These are phyloP conservation scores for Entomortierella chlamydospora DNA, from an alignment of 192 early-diverging fungal species.

Conservation along the genomic window DNA sequence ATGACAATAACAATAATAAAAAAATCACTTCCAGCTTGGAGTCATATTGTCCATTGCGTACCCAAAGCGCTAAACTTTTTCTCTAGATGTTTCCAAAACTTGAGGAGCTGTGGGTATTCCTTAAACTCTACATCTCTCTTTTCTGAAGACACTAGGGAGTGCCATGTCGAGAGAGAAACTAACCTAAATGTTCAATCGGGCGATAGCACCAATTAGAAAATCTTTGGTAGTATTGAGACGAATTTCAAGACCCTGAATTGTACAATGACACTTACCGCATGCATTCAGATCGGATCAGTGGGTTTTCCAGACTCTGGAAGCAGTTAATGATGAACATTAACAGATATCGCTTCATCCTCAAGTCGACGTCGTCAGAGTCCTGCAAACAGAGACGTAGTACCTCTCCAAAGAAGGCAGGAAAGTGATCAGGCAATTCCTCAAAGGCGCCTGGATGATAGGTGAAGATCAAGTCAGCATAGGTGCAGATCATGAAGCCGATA, in stretches of 20 bases:
- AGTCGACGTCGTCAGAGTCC: constrained; percentile 27
- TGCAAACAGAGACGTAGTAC: constrained; percentile 61
- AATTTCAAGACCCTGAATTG: too few species aligned
- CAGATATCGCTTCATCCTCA: constrained; percentile 63
- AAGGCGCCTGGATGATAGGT: constrained; percentile 51
- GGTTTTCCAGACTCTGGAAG: constrained; percentile 89
- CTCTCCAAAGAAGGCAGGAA: constrained; percentile 68
- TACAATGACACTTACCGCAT: constrained; percentile 60
- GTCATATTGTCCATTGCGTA: constrained; percentile 10
- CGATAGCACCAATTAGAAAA: background rate
- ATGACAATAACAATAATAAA: background rate
- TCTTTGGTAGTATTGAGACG: background rate
- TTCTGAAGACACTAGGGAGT: constrained; percentile 62
- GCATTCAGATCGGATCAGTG: constrained; percentile 78
- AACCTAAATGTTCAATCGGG: constrained; percentile 53
- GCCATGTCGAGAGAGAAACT: constrained; percentile 83
- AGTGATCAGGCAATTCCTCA: constrained; percentile 57
- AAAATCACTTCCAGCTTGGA: background rate
- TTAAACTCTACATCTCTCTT: constrained; percentile 71
- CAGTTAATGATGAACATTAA: constrained; percentile 83
- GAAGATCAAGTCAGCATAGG: background rate
- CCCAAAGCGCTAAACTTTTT: constrained; percentile 65
- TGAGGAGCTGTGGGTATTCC: constrained; percentile 68
- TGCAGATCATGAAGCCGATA: background rate
- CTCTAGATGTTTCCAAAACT: constrained; percentile 73